Percentiles rank a stretch among this genome's conserved stretches.
Evolutionary conservation across 345 rosid species (phyloP).

Genomic region (Laguncularia racemosa): DNA sequence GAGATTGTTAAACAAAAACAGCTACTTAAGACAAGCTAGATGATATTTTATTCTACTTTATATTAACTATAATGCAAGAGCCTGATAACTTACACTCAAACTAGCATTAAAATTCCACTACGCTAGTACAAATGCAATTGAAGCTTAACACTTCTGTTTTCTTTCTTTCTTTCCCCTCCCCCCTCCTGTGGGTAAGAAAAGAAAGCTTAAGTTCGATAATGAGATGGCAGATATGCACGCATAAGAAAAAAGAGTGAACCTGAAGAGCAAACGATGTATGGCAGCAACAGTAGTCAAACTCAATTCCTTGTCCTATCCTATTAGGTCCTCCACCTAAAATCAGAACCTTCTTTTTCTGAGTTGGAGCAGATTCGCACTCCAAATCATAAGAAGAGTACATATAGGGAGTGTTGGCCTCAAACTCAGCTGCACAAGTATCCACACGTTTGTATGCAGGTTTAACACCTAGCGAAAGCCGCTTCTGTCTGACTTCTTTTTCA

Average conservation of each 20-base stretch:
- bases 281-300: conserved; percentile 98
- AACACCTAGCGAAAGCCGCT: conserved; percentile 61
- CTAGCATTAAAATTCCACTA: too few relatives aligned
- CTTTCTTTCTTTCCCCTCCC: too few relatives aligned
- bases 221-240: too few relatives aligned
- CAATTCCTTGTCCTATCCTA: conserved; percentile 96
- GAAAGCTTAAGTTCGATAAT: not conserved
- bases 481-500: conserved; percentile 71
- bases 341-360: conserved; percentile 68
- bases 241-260: conserved; percentile 39
- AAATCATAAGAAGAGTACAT: conserved; percentile 93
- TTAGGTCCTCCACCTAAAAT: conserved; percentile 99
- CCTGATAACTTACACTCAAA: too few relatives aligned
- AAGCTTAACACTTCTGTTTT: too few relatives aligned
- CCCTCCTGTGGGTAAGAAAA: too few relatives aligned
- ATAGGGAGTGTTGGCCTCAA: conserved; percentile 93
- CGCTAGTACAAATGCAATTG: too few relatives aligned
- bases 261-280: conserved; percentile 93
- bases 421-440: conserved; percentile 98
- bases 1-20: conserved; percentile 4
- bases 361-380: conserved; percentile 94
- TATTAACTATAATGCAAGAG: too few relatives aligned
- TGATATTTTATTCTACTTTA: too few relatives aligned
- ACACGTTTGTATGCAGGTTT: conserved; percentile 85
- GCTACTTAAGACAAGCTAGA: not conserved